These are phyloP conservation scores for Rhytidiadelphus loreus DNA, from an alignment of 225 moss, liverwort and hornwort genomes.

Conservation along the genomic window DNA sequence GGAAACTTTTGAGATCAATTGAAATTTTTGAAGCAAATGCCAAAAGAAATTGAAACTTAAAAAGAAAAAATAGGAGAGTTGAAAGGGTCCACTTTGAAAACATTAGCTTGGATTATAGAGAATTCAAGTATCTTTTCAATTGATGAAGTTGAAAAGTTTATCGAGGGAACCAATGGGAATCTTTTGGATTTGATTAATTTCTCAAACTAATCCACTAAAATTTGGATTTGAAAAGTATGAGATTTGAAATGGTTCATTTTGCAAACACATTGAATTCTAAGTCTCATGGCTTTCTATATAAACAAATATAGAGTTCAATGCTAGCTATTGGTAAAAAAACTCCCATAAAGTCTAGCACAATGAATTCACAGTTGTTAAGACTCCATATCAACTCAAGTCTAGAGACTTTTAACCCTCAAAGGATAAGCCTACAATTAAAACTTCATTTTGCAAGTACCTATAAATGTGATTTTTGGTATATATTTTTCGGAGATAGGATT, in stretches of 20 bases:
- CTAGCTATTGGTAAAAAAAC: not conserved
- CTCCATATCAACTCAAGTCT: not conserved
- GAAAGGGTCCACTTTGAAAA: not conserved
- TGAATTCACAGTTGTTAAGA: not conserved
- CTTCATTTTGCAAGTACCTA: no score
- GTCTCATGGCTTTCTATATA: not conserved
- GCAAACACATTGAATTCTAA: not conserved
- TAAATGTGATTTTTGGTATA: no score
- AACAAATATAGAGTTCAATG: not conserved
- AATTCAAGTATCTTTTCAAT: not conserved
- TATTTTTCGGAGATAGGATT: no score
- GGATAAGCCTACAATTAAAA: not conserved
- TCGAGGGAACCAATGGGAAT: not conserved
- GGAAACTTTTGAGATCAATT: not conserved
- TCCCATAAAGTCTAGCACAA: accelerated
- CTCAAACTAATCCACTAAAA: not conserved
- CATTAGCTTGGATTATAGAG: not conserved
- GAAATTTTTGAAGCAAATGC: accelerated
- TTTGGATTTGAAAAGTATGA: not conserved
- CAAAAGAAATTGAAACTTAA: not conserved
- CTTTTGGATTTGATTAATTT: not conserved
- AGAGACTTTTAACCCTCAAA: not conserved
- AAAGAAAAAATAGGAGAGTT: not conserved
- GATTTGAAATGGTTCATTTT: not conserved
- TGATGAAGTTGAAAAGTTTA: not conserved